Conservation (phyloP, 768 basidiomycete species). For the Rhizopogon vulgaris region DNA sequence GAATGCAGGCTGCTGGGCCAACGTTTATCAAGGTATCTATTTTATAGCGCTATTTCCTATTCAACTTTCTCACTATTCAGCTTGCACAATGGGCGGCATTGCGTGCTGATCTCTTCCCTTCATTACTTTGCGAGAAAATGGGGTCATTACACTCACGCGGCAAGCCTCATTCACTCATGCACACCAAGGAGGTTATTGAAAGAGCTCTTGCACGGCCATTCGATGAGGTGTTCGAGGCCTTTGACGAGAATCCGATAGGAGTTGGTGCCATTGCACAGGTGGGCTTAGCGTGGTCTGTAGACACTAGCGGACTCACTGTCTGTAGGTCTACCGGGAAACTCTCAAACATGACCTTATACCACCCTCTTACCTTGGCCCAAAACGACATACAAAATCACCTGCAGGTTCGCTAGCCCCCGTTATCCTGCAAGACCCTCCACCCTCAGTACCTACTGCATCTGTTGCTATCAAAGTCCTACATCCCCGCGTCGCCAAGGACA, state of each 20-base stretch:
- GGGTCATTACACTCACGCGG: slow-evolving; percentile 86
- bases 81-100: slow-evolving; percentile 98
- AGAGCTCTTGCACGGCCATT: slow-evolving; percentile 79
- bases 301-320: not conserved
- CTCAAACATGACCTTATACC: slow-evolving; percentile 82
- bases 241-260: slow-evolving; percentile 85
- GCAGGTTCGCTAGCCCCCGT: slow-evolving; percentile 49
- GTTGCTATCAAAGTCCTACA: slow-evolving; percentile 97
- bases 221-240: slow-evolving; percentile 85
- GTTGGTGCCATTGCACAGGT: slow-evolving; percentile 95
- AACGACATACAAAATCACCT: slow-evolving; percentile 44
- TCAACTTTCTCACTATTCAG: slow-evolving; percentile 32
- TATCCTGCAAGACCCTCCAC: slow-evolving; percentile 47
- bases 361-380: slow-evolving; percentile 75
- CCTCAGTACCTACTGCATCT: slow-evolving; percentile 72
- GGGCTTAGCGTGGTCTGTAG: slow-evolving; percentile 24
- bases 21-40: slow-evolving; percentile 86
- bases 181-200: slow-evolving; percentile 81
- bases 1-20: slow-evolving; percentile 94
- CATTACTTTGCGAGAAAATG: slow-evolving; percentile 75
- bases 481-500: slow-evolving; percentile 75
- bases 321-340: slow-evolving; percentile 81
- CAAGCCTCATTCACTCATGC: slow-evolving; percentile 68
- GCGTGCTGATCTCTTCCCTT: slow-evolving; percentile 88
- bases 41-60: slow-evolving; percentile 1